These are phyloP conservation scores for Aspergillus candidus DNA, from an alignment of 2,329 filamentous ascomycete genomes.

Conservation along the genomic window DNA sequence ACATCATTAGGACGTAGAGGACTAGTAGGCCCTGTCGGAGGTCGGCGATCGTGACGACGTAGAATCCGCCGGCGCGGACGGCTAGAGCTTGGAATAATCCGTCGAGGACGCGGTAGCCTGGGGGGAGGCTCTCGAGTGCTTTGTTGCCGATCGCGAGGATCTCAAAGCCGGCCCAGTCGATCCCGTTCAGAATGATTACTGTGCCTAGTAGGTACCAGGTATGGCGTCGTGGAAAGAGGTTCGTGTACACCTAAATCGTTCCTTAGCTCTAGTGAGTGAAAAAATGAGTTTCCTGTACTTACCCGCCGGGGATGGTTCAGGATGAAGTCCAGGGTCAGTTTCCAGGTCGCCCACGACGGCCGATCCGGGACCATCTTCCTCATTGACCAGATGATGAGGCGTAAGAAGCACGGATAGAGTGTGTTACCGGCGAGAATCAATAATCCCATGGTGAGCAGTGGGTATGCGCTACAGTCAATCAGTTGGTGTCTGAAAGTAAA, in stretches of 20 bases:
- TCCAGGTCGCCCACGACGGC: slow-evolving; percentile 25
- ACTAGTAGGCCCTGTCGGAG: slow-evolving; percentile 41
- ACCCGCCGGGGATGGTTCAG: slow-evolving; percentile 30
- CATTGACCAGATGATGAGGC: slow-evolving; percentile 53
- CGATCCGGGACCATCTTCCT: slow-evolving; percentile 23
- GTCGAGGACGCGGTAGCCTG: slow-evolving; percentile 53
- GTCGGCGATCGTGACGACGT: slow-evolving; percentile 55
- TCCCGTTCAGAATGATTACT: slow-evolving; percentile 54
- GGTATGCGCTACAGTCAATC: slow-evolving; percentile 27
- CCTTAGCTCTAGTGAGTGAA: slow-evolving; percentile 4
- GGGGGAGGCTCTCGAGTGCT: slow-evolving; percentile 47
- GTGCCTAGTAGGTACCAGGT: slow-evolving; percentile 63
- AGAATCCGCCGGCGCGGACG: slow-evolving; percentile 61
- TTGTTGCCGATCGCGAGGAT: slow-evolving; percentile 59
- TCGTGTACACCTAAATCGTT: slow-evolving; percentile 26
- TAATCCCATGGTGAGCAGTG: slow-evolving; percentile 46
- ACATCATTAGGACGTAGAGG: slow-evolving; percentile 37
- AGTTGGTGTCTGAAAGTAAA: neutral
- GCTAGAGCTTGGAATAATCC: slow-evolving; percentile 57
- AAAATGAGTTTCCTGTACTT: slow-evolving; percentile 3
- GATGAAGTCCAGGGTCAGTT: slow-evolving; percentile 29
- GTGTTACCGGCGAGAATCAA: slow-evolving; percentile 62
- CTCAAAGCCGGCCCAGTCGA: slow-evolving; percentile 62
- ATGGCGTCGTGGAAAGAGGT: slow-evolving; percentile 55
- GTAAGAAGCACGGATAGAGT: slow-evolving; percentile 58